Evolutionary conservation across 257 asterid genomes (phyloP).

Genomic region (Pogostemon cablin): DNA sequence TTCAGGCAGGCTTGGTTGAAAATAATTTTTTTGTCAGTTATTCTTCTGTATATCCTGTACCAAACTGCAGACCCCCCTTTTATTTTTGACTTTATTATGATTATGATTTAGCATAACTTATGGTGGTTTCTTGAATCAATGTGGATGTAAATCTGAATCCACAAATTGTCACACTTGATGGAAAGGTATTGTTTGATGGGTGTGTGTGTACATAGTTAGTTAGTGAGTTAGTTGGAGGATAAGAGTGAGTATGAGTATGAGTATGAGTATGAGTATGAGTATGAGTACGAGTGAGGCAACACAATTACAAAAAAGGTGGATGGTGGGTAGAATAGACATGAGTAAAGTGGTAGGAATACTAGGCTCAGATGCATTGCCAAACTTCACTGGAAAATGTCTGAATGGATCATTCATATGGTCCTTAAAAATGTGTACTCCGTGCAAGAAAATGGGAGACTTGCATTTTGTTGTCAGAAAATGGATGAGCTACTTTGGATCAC

Average conservation of each 20-base stretch:
- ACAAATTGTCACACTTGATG: no score
- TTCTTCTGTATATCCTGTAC: not conserved
- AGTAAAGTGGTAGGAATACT: not conserved
- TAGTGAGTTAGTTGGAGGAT: no score
- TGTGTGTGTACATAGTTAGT: no score
- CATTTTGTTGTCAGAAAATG: conserved; percentile 32
- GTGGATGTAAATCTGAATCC: not conserved
- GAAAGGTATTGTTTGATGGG: no score
- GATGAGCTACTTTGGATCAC: conserved; percentile 28
- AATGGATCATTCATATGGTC: not conserved
- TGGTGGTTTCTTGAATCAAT: not conserved
- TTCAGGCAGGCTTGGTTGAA: conserved; percentile 35
- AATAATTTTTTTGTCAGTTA: conserved; percentile 28
- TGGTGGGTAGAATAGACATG: not conserved
- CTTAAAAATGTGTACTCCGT: conserved; percentile 19
- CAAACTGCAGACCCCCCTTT: not conserved
- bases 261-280: no score
- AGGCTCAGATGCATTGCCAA: conserved; percentile 24
- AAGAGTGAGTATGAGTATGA: no score
- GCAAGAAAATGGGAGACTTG: conserved; percentile 25
- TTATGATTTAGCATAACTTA: not conserved
- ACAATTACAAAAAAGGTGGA: no score
- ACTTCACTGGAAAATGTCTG: not conserved
- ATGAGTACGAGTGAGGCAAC: no score
- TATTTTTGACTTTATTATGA: not conserved